Conservation (phyloP, 768 basidiomycete species). For the Hygrophorus pudorinus region DNA sequence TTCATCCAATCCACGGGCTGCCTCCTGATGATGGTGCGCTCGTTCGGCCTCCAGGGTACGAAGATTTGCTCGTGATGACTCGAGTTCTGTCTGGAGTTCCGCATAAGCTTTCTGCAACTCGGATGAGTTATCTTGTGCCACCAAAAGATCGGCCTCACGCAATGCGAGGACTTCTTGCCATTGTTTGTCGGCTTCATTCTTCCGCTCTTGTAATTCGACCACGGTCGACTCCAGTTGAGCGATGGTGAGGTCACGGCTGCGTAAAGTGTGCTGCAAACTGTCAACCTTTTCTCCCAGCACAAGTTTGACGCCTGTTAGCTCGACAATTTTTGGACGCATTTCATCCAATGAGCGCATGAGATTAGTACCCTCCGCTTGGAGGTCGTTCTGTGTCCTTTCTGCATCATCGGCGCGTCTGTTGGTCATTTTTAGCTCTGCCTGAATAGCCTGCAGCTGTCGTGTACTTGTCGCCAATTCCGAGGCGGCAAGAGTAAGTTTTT, state of each 20-base stretch:
- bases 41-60: slow-evolving; percentile 58
- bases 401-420: slow-evolving; percentile 65
- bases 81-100: slow-evolving; percentile 54
- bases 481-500: slow-evolving; percentile 46
- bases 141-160: slow-evolving; percentile 42
- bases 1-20: slow-evolving; percentile 45
- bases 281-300: slow-evolving; percentile 59
- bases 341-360: slow-evolving; percentile 78
- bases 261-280: slow-evolving; percentile 41
- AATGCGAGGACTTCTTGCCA: slow-evolving; percentile 33
- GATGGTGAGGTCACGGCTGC: slow-evolving; percentile 47
- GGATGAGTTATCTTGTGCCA: slow-evolving; percentile 37
- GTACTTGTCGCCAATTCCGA: slow-evolving; percentile 42
- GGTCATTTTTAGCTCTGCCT: slow-evolving; percentile 57
- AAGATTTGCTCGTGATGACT: slow-evolving; percentile 40
- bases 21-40: slow-evolving; percentile 45
- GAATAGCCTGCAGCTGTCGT: slow-evolving; percentile 48
- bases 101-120: slow-evolving; percentile 56
- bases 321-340: slow-evolving; percentile 78
- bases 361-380: slow-evolving; percentile 70
- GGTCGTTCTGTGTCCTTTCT: slow-evolving; percentile 57
- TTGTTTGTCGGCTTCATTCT: slow-evolving; percentile 34
- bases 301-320: slow-evolving; percentile 63
- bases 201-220: slow-evolving; percentile 43
- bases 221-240: slow-evolving; percentile 51